phyloP scores from a whole-genome alignment of 257 asterid genomes.

The Linderniella brevidens region DNA sequence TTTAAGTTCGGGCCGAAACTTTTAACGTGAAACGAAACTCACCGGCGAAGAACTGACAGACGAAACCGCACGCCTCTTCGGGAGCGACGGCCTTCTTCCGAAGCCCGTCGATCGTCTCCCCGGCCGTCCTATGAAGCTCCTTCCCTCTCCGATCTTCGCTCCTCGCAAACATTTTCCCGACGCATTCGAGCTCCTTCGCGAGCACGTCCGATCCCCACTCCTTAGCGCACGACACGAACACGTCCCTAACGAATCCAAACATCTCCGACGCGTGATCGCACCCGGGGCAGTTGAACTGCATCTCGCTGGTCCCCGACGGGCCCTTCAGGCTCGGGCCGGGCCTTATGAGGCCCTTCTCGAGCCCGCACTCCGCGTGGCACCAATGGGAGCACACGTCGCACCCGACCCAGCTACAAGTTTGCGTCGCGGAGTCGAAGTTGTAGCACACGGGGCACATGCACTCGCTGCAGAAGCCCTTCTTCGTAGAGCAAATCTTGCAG shows the following conservation, averaged over 20 bases:
- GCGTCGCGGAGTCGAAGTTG: constrained; percentile 65
- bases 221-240: constrained; percentile 49
- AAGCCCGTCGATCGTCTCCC: constrained; percentile 44
- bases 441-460: constrained; percentile 93
- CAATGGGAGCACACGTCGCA: constrained; percentile 82
- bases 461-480: constrained; percentile 77
- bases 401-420: constrained; percentile 96
- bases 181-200: constrained; percentile 72
- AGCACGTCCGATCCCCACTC: constrained; percentile 53
- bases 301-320: constrained; percentile 52
- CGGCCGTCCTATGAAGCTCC: constrained; percentile 55
- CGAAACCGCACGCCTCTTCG: constrained; percentile 44
- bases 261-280: constrained; percentile 77
- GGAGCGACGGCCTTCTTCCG: constrained; percentile 47
- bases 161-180: constrained; percentile 36
- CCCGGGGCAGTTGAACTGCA: constrained; percentile 80
- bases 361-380: constrained; percentile 84
- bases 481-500: constrained; percentile 67
- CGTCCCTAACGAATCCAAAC: constrained; percentile 91
- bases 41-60: constrained; percentile 69
- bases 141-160: constrained; percentile 79
- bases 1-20: no score
- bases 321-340: constrained; percentile 60
- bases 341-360: constrained; percentile 48
- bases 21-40: constrained; percentile 14